Percentiles rank a stretch among this genome's conserved stretches.
Conservation (phyloP, 2,329 filamentous ascomycete genomes). For the Meredithiella fracta region DNA sequence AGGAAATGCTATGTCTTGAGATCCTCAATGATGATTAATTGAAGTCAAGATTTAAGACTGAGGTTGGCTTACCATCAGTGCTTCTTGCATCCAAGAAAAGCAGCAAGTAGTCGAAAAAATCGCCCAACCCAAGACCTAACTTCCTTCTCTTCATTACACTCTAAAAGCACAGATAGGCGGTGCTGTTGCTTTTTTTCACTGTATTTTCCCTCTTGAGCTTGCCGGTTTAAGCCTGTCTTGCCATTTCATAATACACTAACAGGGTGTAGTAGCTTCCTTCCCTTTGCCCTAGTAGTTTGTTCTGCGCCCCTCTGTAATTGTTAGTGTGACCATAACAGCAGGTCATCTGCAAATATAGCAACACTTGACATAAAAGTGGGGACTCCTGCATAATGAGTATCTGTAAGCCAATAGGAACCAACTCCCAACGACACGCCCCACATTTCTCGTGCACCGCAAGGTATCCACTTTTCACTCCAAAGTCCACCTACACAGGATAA, state of each 20-base stretch:
- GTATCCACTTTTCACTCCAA: slow-evolving; percentile 12
- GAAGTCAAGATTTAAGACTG: not conserved
- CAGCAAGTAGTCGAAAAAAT: slow-evolving; percentile 1
- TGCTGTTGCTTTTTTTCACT: slow-evolving; percentile 1
- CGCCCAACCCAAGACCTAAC: not conserved
- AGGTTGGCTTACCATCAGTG: not conserved
- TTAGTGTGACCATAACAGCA: slow-evolving; percentile 1
- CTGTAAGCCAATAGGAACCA: slow-evolving; percentile 3
- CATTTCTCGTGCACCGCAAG: slow-evolving; percentile 9
- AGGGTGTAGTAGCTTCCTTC: not conserved
- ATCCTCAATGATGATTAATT: not conserved
- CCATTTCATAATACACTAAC: too few species aligned
- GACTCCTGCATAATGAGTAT: slow-evolving; percentile 3
- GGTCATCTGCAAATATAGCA: not conserved
- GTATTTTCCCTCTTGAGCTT: not conserved
- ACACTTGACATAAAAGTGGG: slow-evolving; percentile 4
- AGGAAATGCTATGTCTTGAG: not conserved
- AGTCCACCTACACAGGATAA: not conserved
- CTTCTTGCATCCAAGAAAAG: not conserved
- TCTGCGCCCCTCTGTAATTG: not conserved
- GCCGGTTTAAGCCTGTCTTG: too few species aligned
- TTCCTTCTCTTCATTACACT: slow-evolving; percentile 1
- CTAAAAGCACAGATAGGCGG: not conserved
- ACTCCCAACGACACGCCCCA: not conserved
- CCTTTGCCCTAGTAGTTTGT: not conserved